phyloP scores from a whole-genome alignment of 108 stramenopile species.

The Skeletonema costatum region DNA sequence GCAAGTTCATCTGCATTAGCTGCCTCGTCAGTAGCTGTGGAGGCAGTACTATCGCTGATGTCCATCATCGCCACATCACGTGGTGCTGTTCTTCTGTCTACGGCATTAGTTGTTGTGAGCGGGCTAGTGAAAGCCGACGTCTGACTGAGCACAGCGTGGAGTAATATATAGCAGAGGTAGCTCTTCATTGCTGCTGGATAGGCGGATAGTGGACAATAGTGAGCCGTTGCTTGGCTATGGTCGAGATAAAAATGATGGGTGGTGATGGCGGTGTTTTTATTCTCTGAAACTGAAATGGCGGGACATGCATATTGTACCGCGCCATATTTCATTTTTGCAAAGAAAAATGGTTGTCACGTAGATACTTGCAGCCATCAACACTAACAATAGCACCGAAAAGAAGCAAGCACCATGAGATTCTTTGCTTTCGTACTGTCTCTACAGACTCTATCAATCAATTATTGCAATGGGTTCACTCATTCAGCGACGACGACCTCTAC shows the following conservation, averaged over 20 bases:
- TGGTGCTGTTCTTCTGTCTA: neutral
- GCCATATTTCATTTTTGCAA: neutral
- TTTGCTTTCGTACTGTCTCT: neutral
- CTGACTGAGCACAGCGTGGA: neutral
- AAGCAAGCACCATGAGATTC: constrained; percentile 2
- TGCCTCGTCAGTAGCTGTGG: neutral
- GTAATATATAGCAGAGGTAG: neutral
- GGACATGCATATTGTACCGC: neutral
- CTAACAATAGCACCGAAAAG: neutral
- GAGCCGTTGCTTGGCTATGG: neutral
- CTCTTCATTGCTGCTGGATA: neutral
- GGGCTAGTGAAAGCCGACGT: neutral
- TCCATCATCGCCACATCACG: neutral
- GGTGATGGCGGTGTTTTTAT: neutral
- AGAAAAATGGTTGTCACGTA: neutral
- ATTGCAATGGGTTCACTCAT: constrained; percentile 4
- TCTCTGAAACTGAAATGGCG: too few species aligned
- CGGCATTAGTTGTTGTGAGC: neutral
- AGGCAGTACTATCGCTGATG: neutral
- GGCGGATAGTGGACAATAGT: neutral
- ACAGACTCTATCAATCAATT: neutral
- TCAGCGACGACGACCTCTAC: neutral
- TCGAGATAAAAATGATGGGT: neutral
- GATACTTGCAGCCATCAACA: too few species aligned
- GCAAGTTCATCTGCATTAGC: constrained; percentile 16